Evolutionary conservation across 2,329 filamentous ascomycete genomes (phyloP).

Genomic region (Curvularia eragrostidis): DNA sequence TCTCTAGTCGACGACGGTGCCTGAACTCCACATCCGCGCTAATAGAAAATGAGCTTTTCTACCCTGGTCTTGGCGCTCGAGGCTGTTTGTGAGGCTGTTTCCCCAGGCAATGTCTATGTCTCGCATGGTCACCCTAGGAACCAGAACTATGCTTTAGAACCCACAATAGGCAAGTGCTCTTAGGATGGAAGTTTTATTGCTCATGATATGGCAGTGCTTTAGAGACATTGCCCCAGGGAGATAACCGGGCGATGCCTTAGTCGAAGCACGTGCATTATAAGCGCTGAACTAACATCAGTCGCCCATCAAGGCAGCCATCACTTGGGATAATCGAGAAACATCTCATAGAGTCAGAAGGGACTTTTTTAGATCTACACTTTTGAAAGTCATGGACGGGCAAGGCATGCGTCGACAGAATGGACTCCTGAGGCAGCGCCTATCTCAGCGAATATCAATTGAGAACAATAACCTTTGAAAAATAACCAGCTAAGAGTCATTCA

Average conservation of each 20-base stretch:
- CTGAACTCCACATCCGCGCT: not conserved
- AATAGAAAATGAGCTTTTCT: not conserved
- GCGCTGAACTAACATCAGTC: not conserved
- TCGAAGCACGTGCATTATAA: constrained; percentile 1
- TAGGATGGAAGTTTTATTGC: not conserved
- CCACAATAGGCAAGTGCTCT: not conserved
- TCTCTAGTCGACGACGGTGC: not conserved
- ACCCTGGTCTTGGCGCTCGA: not conserved
- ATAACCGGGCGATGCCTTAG: constrained; percentile 7
- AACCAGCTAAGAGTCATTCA: not conserved
- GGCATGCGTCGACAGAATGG: not conserved
- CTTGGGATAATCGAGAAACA: not conserved
- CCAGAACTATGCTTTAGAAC: not conserved
- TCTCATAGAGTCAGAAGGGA: not conserved
- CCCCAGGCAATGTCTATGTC: not conserved
- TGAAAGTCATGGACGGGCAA: not conserved
- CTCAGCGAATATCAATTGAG: not conserved
- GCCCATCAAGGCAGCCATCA: not conserved
- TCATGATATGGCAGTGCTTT: not conserved
- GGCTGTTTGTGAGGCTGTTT: not conserved
- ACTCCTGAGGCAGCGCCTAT: not conserved
- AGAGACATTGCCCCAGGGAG: not conserved
- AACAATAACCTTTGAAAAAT: not conserved
- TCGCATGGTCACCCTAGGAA: not conserved
- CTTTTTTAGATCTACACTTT: not conserved